A percentile compares a stretch with the other conserved stretches of the same genome.
These are phyloP conservation scores for Hapsidospora chrysogenum DNA, from an alignment of 495 filamentous ascomycete genomes.

Conservation along the genomic window DNA sequence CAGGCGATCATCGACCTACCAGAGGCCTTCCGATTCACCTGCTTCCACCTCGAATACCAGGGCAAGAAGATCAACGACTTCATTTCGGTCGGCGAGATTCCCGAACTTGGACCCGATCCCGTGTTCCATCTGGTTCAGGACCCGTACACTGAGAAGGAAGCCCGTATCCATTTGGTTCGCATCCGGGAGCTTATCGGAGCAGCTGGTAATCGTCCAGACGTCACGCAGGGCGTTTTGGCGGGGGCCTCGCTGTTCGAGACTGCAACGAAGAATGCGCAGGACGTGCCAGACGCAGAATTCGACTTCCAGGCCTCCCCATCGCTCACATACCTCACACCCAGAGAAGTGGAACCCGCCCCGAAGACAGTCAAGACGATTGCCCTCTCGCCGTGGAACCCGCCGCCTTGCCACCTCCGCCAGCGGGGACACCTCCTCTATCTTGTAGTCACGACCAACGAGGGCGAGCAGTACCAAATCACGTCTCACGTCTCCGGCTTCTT, in stretches of 20 bases:
- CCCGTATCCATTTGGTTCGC: conserved; percentile 80
- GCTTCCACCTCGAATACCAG: conserved; percentile 90
- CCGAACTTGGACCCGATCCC: conserved; percentile 55
- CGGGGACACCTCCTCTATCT: conserved; percentile 91
- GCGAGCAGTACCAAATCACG: conserved; percentile 85
- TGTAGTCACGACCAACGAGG: conserved; percentile 72
- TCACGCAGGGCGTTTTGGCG: conserved; percentile 72
- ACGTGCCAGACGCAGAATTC: conserved; percentile 37
- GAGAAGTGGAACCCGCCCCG: conserved; percentile 43
- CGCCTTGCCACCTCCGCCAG: conserved; percentile 75
- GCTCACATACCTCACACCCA: conserved; percentile 55
- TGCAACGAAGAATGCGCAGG: conserved; percentile 33
- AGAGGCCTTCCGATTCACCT: conserved; percentile 90
- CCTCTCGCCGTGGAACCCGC: conserved; percentile 90
- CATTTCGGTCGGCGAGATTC: conserved; percentile 78
- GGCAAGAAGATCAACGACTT: conserved; percentile 86
- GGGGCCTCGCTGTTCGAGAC: conserved; percentile 77
- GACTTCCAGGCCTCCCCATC: conserved; percentile 53
- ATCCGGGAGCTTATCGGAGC: conserved; percentile 87
- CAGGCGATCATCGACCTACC: conserved; percentile 92
- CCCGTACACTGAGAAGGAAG: conserved; percentile 97
- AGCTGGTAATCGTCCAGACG: conserved; percentile 73
- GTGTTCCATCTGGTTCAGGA: conserved; percentile 78
- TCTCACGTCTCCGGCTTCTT: conserved; percentile 88
- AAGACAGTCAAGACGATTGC: conserved; percentile 82